Percentiles rank a stretch among this genome's conserved stretches.
Evolutionary conservation across 148 eudicot genomes (phyloP).

Genomic region (Cornus kousa): DNA sequence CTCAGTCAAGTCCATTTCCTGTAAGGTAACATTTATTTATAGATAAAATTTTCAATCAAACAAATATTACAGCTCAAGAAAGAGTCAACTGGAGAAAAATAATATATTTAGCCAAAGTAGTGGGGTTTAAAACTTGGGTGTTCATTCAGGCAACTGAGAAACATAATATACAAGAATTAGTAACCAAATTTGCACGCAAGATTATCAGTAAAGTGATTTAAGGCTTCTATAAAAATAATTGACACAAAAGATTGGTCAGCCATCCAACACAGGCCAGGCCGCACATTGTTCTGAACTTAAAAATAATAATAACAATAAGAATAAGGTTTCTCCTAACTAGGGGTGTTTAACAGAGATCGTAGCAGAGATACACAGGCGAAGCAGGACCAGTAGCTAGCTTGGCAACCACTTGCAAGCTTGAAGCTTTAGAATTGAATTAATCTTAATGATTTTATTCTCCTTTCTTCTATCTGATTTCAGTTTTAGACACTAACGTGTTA

Average conservation of each 20-base stretch:
- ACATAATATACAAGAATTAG: neutral
- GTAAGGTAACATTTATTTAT: conserved; percentile 3
- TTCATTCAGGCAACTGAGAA: neutral
- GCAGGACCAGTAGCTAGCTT: too few species aligned
- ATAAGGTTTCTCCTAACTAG: too few species aligned
- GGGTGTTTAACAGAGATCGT: too few species aligned
- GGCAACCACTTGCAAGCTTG: too few species aligned
- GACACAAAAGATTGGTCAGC: neutral
- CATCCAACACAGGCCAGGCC: neutral
- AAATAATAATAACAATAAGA: too few species aligned
- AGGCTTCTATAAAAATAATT: neutral
- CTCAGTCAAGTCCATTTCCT: conserved; percentile 76
- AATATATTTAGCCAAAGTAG: neutral
- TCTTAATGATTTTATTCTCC: too few species aligned
- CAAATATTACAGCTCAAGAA: neutral
- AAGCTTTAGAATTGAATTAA: too few species aligned
- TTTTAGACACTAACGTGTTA: too few species aligned
- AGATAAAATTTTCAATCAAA: neutral
- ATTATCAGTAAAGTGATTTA: neutral
- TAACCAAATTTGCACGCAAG: neutral
- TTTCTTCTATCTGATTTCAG: too few species aligned
- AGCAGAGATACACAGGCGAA: too few species aligned
- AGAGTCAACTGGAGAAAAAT: neutral
- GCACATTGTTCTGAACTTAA: neutral
- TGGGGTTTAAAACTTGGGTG: neutral